phyloP scores from a whole-genome alignment of 371 early-diverging fungal species.

The Mucor sp. region DNA sequence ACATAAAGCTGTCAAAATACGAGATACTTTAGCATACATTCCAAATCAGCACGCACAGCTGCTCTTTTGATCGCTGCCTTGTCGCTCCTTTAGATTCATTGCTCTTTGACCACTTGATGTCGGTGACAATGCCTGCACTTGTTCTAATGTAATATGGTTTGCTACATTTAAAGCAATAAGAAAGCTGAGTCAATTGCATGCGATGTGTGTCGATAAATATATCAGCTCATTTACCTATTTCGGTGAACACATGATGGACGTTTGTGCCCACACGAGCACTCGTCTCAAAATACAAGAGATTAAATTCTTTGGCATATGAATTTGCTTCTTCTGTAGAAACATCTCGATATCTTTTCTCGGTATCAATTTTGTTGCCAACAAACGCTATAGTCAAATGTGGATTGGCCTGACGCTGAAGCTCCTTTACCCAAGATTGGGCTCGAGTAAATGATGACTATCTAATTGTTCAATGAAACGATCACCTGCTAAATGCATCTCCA shows the following conservation, averaged over 20 bases:
- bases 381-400: conserved; percentile 93
- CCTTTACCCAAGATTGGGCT: conserved; percentile 98
- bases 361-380: conserved; percentile 94
- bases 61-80: neutral
- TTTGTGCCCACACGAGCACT: conserved; percentile 86
- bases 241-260: conserved; percentile 76
- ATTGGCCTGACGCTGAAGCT: conserved; percentile 92
- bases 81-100: neutral
- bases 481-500: neutral
- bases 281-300: conserved; percentile 73
- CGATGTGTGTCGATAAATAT: neutral
- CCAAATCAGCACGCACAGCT: neutral
- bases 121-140: neutral
- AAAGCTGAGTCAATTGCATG: neutral
- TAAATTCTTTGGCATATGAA: conserved; percentile 74
- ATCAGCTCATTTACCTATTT: conserved; percentile 23
- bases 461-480: neutral
- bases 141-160: neutral
- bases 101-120: neutral
- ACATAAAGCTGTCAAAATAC: neutral
- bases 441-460: conserved; percentile 84
- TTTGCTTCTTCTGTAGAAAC: conserved; percentile 63
- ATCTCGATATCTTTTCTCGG: conserved; percentile 41
- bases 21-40: neutral
- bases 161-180: neutral